A percentile compares a stretch with the other conserved stretches of the same genome.
Conservation (phyloP, 1,139 yeast species). For the Geotrichum restrictum region DNA sequence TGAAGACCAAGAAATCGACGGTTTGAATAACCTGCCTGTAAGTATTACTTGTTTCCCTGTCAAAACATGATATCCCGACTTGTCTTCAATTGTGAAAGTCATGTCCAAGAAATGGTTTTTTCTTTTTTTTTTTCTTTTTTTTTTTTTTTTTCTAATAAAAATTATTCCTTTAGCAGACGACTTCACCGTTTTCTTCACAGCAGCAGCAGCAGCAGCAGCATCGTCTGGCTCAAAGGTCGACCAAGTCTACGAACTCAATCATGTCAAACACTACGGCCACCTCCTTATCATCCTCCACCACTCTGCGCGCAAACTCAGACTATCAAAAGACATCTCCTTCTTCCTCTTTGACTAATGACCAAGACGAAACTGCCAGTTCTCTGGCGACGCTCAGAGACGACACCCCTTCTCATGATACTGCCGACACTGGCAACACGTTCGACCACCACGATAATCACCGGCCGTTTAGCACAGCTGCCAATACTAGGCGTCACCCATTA, state of each 20-base stretch:
- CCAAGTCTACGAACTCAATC: conserved; percentile 6
- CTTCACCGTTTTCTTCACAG: background rate
- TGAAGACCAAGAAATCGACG: background rate
- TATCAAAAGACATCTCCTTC: background rate
- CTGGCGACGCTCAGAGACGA: no score
- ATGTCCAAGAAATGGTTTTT: no score
- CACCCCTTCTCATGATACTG: no score
- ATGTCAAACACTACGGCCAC: conserved; percentile 5
- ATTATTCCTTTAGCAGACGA: conserved; percentile 7
- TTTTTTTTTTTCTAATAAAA: no score
- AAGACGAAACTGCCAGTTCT: no score
- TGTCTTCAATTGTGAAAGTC: no score
- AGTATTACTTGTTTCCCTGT: background rate
- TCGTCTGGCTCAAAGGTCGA: background rate
- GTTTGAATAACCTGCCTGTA: background rate
- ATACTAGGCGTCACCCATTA: no score
- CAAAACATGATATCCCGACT: background rate
- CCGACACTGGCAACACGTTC: no score
- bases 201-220: background rate
- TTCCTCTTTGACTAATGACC: background rate
- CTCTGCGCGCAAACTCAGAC: conserved; percentile 5
- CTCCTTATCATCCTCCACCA: conserved; percentile 1
- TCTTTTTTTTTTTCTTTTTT: background rate
- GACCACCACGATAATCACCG: no score
- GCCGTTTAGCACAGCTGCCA: no score